phyloP scores from a whole-genome alignment of 2,329 filamentous ascomycete genomes.

The Aspergillus intermedius region DNA sequence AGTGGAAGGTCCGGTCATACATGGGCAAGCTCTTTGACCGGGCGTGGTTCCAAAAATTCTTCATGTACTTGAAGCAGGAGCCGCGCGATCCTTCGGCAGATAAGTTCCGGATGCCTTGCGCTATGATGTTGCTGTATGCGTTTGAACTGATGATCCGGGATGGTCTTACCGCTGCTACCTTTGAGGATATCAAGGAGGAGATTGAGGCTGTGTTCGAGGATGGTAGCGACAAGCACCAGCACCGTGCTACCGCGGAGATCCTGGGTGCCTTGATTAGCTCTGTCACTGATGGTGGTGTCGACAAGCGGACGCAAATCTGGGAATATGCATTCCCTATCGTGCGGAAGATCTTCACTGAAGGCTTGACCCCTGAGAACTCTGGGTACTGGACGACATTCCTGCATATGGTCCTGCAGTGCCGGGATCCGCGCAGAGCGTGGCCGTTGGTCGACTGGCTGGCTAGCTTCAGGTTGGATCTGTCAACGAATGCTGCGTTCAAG shows the following conservation, averaged over 20 bases:
- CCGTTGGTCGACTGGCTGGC: slow-evolving; percentile 78
- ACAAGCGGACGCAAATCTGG: slow-evolving; percentile 74
- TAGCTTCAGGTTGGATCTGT: slow-evolving; percentile 85
- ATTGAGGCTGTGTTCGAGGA: slow-evolving; percentile 75
- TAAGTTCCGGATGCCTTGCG: slow-evolving; percentile 81
- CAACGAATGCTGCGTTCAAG: slow-evolving; percentile 95
- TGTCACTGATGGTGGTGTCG: slow-evolving; percentile 68
- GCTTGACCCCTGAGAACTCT: slow-evolving; percentile 86
- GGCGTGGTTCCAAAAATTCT: slow-evolving; percentile 81
- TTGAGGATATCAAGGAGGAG: slow-evolving; percentile 82
- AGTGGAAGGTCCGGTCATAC: slow-evolving; percentile 64
- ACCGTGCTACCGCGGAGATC: slow-evolving; percentile 91
- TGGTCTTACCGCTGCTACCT: slow-evolving; percentile 67
- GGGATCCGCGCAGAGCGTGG: slow-evolving; percentile 80
- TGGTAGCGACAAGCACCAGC: slow-evolving; percentile 94
- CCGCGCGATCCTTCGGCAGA: slow-evolving; percentile 75
- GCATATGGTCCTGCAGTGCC: slow-evolving; percentile 78
- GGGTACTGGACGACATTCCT: slow-evolving; percentile 93
- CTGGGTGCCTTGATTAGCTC: slow-evolving; percentile 76
- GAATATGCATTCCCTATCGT: slow-evolving; percentile 84
- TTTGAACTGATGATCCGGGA: slow-evolving; percentile 80
- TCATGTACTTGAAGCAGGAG: slow-evolving; percentile 93
- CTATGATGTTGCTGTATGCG: slow-evolving; percentile 78
- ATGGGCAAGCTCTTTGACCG: slow-evolving; percentile 75
- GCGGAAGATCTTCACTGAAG: slow-evolving; percentile 78